phyloP scores from a whole-genome alignment of 352 stramenopile species.

The Globisporangium abappressorium region DNA sequence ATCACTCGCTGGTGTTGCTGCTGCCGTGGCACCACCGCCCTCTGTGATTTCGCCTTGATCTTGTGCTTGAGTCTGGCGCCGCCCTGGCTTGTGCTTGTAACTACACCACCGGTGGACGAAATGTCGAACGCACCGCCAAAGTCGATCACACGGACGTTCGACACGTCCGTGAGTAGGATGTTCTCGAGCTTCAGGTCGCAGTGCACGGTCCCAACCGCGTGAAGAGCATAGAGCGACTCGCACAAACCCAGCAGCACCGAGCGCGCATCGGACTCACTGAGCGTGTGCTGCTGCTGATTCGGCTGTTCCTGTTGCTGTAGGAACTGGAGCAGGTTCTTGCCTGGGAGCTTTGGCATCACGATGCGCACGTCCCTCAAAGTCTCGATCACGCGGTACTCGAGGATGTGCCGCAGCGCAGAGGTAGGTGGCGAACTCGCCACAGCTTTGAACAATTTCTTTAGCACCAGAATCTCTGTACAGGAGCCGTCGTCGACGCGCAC shows the following conservation, averaged over 20 bases:
- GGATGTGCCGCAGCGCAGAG: constrained; percentile 24
- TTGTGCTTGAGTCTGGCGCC: background rate
- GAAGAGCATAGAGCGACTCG: constrained; percentile 89
- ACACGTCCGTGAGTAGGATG: constrained; percentile 64
- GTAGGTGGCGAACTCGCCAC: constrained; percentile 5
- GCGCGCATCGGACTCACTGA: constrained; percentile 44
- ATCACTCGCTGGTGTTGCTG: background rate
- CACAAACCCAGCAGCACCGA: constrained; percentile 41
- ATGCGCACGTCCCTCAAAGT: constrained; percentile 39
- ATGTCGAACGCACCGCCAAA: constrained; percentile 55
- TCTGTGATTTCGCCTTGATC: background rate
- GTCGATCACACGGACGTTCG: constrained; percentile 47
- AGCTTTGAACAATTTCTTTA: constrained; percentile 32
- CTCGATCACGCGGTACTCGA: constrained; percentile 51
- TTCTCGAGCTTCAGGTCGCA: constrained; percentile 99
- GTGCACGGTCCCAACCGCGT: constrained; percentile 91
- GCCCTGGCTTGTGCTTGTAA: background rate
- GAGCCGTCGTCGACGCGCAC: constrained; percentile 18
- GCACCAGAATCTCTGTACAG: constrained; percentile 37
- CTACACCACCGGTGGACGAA: background rate
- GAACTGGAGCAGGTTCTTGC: constrained; percentile 41
- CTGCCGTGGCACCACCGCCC: background rate
- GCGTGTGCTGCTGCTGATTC: constrained; percentile 1
- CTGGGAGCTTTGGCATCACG: constrained; percentile 53
- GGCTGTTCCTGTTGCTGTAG: constrained; percentile 18